A percentile compares a stretch with the other conserved stretches of the same genome.
phyloP scores from a whole-genome alignment of 2,329 filamentous ascomycete genomes.

The Claviceps spartinae region DNA sequence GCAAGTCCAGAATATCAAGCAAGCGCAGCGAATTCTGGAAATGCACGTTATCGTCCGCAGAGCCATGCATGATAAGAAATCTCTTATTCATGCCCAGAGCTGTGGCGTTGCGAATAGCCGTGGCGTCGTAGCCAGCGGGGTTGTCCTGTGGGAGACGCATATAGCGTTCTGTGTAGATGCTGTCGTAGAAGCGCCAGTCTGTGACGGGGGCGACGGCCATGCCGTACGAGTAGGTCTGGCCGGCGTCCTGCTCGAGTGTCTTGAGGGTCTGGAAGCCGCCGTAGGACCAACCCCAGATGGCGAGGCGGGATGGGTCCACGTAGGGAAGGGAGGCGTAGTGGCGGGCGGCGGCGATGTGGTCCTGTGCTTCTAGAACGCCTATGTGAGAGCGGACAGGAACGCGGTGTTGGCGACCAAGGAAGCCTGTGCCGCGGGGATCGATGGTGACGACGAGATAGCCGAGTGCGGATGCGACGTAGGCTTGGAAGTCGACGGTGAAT shows the following conservation, averaged over 20 bases:
- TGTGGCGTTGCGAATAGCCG: conserved; percentile 59
- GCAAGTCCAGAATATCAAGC: conserved; percentile 74
- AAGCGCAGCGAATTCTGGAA: conserved; percentile 85
- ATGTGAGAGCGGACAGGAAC: conserved; percentile 73
- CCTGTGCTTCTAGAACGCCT: conserved; percentile 70
- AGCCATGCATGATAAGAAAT: conserved; percentile 90
- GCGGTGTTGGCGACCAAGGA: conserved; percentile 70
- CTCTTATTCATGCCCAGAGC: conserved; percentile 65
- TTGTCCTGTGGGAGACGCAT: conserved; percentile 93
- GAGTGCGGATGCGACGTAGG: conserved; percentile 70
- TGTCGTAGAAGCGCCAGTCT: conserved; percentile 93
- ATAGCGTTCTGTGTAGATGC: conserved; percentile 88
- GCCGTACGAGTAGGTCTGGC: conserved; percentile 83
- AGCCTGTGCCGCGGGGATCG: conserved; percentile 86
- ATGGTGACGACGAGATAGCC: conserved; percentile 93
- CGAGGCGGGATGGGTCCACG: conserved; percentile 67
- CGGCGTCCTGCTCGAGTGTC: conserved; percentile 81
- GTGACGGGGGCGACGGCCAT: conserved; percentile 99
- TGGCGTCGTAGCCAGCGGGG: conserved; percentile 57
- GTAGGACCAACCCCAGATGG: conserved; percentile 98
- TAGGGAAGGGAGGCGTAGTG: conserved; percentile 72
- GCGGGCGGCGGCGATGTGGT: conserved; percentile 84
- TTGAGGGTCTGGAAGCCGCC: conserved; percentile 93
- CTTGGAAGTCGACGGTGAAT: conserved; percentile 79
- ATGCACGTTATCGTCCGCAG: conserved; percentile 96